Percentiles rank a stretch among this genome's conserved stretches.
Conservation (phyloP, 176 grass and related monocot species). For the Bothriochloa decipiens region DNA sequence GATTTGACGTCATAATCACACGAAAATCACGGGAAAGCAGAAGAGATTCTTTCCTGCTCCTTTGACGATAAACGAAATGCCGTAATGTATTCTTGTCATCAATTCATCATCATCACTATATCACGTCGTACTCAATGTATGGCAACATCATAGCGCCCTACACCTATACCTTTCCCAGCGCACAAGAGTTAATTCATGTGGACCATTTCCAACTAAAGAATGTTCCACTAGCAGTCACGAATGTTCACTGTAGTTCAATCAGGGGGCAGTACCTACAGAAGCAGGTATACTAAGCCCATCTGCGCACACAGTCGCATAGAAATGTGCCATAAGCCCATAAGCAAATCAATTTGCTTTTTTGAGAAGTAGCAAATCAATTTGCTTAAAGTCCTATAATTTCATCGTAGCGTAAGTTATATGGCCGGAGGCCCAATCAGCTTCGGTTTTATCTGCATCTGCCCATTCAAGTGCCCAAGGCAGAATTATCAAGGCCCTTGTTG, state of each 20-base stretch:
- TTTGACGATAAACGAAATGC: neutral
- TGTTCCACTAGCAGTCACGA: neutral
- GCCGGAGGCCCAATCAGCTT: no score
- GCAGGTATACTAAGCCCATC: neutral
- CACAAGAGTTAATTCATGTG: neutral
- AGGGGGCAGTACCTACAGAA: neutral
- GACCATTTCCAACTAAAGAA: neutral
- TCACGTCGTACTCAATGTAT: conserved; percentile 1
- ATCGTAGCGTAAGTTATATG: neutral
- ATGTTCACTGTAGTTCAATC: neutral
- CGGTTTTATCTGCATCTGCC: neutral
- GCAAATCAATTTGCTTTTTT: neutral
- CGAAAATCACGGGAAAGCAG: conserved; percentile 34
- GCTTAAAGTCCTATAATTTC: neutral
- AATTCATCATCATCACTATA: neutral
- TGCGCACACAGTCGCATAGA: neutral
- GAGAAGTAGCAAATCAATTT: neutral
- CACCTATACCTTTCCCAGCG: neutral
- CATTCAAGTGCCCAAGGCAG: neutral
- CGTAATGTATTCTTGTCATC: neutral
- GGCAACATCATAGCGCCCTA: neutral
- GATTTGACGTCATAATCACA: conserved; percentile 8
- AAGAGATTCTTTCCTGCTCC: neutral
- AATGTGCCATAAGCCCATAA: neutral
- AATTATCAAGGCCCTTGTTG: neutral